phyloP scores from a whole-genome alignment of 2,329 filamentous ascomycete species.

The Neonectria sp. region DNA sequence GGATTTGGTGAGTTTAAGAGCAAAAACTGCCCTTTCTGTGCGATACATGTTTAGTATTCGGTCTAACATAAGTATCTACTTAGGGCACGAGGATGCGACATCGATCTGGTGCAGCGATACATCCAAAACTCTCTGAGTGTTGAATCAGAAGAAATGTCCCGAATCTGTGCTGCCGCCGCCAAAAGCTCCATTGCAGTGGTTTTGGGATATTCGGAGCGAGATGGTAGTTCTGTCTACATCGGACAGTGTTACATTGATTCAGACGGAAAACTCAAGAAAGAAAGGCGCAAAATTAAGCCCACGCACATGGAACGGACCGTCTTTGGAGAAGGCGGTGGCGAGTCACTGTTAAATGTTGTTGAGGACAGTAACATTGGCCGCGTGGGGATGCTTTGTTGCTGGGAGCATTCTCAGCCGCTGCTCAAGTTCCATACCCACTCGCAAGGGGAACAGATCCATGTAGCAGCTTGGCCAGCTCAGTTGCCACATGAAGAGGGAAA shows the following conservation, averaged over 20 bases:
- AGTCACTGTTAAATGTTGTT: conserved; percentile 55
- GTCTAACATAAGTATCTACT: conserved; percentile 32
- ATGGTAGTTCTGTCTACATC: conserved; percentile 60
- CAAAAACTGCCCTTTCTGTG: no score
- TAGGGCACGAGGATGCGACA: conserved; percentile 32
- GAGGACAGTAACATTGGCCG: neutral
- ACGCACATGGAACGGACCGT: conserved; percentile 60
- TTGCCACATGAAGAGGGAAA: neutral
- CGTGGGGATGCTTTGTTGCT: neutral
- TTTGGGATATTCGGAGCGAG: conserved; percentile 63
- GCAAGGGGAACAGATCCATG: neutral
- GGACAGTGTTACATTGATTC: conserved; percentile 66
- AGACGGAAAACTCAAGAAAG: conserved; percentile 57
- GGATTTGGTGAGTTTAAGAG: conserved; percentile 50
- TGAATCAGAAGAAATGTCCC: conserved; percentile 58
- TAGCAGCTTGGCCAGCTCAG: neutral
- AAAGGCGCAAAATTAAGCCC: conserved; percentile 64
- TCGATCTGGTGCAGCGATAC: neutral
- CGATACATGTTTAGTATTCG: no score
- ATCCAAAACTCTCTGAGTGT: neutral
- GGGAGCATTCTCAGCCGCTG: neutral
- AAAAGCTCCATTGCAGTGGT: conserved; percentile 60
- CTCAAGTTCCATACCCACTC: neutral
- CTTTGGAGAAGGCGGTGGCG: conserved; percentile 69
- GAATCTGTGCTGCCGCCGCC: conserved; percentile 55